These are phyloP conservation scores for Fomitiporia mediterranea DNA, from an alignment of 1,284 basidiomycete species.

Conservation along the genomic window DNA sequence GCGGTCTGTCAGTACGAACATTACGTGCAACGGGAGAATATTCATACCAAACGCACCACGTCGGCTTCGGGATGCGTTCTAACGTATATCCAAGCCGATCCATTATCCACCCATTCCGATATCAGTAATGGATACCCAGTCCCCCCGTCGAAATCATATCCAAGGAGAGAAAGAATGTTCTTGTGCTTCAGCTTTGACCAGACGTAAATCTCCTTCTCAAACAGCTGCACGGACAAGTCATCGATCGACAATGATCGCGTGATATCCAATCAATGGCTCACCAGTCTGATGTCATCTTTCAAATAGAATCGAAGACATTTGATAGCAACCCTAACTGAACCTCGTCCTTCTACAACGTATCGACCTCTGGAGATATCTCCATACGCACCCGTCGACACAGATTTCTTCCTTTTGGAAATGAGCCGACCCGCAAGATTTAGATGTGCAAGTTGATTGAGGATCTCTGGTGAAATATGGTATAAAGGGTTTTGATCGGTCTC, in stretches of 20 bases:
- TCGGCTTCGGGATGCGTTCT: background rate
- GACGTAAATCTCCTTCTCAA: slow-evolving; percentile 12
- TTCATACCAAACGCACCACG: slow-evolving; percentile 5
- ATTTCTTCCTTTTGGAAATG: background rate
- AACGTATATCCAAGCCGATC: slow-evolving; percentile 4
- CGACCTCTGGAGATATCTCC: background rate
- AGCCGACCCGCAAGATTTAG: background rate
- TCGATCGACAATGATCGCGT: too few relatives aligned
- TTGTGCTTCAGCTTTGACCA: slow-evolving; percentile 15
- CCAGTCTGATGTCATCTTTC: background rate
- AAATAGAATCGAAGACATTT: slow-evolving; percentile 13
- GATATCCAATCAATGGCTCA: background rate
- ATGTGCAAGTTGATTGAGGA: background rate
- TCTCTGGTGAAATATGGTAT: background rate
- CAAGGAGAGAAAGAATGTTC: slow-evolving; percentile 14
- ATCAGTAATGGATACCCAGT: slow-evolving; percentile 6
- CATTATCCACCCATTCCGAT: slow-evolving; percentile 18
- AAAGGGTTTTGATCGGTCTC: background rate
- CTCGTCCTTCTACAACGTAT: background rate
- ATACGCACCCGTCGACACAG: background rate
- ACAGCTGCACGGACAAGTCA: too few relatives aligned
- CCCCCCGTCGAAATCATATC: slow-evolving; percentile 7
- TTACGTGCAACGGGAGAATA: background rate
- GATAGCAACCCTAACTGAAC: background rate
- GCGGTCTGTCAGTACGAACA: background rate